Base-by-base conservation (phyloP, 2,329 filamentous ascomycete genomes). In the Ophiostoma tasmaniense region DNA sequence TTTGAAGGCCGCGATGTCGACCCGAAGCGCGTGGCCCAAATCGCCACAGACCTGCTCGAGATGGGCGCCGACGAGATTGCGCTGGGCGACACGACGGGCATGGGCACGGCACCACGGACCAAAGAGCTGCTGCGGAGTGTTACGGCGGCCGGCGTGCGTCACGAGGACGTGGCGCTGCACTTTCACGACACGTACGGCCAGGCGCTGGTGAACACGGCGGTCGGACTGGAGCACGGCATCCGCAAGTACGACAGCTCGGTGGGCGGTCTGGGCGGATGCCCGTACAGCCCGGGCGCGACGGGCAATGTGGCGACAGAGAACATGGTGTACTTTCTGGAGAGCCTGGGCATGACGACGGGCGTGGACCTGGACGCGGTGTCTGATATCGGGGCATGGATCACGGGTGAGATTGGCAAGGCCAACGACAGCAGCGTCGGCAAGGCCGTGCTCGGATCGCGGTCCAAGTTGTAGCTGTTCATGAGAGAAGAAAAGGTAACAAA, bases 11-110 rank as follows among this genome's bases (percentile, higher is more conserved):
- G 83, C 76, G 84, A 88, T 67, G 87, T 89, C 2, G 81, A 88
- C 73, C 87, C 87, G 39, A 83, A 84, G 75, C 82, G 80, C 71
- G 88, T 90, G 0, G 87, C 87, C 0, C 84, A 89, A 73, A 86
- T 90, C 62, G 89, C 90, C 0, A 85, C 82, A 71, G 87, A 82
- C 75, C 80, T 97, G 66, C 82, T 97, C 1, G 90, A 93, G 75
- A 91, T 94, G 82, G 93, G 93, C 22, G 93, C 92, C 25, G 92
- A 96, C 75, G 92, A 97, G 81, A 93, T 97, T 73, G 91, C 90
- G 1, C 85, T 97, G 0, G 93, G 92, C 7, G 93, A 97, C 75
- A 97, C 93, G 0, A 94, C 93, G 0, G 93, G 93, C 22, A 93
- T 96, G 85, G 93, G 93, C 39, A 96, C 91, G 0, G 89, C 88